A percentile compares a stretch with the other conserved stretches of the same genome.
These are phyloP conservation scores for Sugiyamaella chiloensis DNA, from an alignment of 805 yeast species.

Conservation along the genomic window DNA sequence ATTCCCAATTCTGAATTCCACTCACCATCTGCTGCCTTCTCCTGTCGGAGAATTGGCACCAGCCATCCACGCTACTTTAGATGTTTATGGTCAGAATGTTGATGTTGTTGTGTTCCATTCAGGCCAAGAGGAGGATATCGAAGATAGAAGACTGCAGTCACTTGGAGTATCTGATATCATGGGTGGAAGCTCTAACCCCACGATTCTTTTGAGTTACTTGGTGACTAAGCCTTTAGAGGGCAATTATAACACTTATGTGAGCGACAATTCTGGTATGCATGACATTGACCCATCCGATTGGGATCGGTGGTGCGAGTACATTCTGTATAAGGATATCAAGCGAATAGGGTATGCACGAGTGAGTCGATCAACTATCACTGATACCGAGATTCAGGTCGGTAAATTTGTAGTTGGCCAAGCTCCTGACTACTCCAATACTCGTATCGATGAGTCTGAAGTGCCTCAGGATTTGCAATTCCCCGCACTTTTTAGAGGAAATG, in stretches of 20 bases:
- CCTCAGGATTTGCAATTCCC: constrained; percentile 74
- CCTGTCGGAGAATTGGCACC: constrained; percentile 99
- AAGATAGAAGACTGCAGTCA: constrained; percentile 86
- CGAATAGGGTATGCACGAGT: constrained; percentile 93
- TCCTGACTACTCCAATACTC: constrained; percentile 53
- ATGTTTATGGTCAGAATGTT: constrained; percentile 79
- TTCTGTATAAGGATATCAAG: constrained; percentile 78
- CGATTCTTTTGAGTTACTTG: constrained; percentile 81
- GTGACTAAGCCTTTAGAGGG: constrained; percentile 87
- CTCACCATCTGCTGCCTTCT: constrained; percentile 89
- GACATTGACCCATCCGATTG: constrained; percentile 92
- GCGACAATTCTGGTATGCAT: constrained; percentile 78
- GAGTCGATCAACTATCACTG: constrained; percentile 89
- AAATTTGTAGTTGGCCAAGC: constrained; percentile 63
- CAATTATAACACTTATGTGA: constrained; percentile 87
- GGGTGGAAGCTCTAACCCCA: constrained; percentile 77
- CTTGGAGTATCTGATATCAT: constrained; percentile 70
- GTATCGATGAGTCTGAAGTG: constrained; percentile 54
- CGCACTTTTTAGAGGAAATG: constrained; percentile 73
- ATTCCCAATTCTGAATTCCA: constrained; percentile 87
- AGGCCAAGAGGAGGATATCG: constrained; percentile 97
- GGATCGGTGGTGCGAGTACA: constrained; percentile 99
- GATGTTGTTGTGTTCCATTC: constrained; percentile 97
- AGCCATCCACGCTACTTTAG: constrained; percentile 93
- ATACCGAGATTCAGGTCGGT: constrained; percentile 94